These are phyloP conservation scores for Nitzschia putrida DNA, from an alignment of 108 stramenopile genomes.

Conservation along the genomic window DNA sequence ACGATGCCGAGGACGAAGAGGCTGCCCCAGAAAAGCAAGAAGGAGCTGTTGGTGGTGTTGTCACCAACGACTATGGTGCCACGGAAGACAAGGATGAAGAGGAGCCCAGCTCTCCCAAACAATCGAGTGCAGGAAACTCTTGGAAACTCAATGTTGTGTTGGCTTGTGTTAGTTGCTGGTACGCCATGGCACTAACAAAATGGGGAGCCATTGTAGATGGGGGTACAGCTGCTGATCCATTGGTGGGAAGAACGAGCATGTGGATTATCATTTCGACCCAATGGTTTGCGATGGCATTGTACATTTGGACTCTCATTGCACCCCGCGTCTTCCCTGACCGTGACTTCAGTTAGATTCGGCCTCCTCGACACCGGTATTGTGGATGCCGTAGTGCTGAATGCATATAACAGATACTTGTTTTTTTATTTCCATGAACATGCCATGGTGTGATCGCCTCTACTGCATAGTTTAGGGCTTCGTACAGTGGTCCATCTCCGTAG, in stretches of 20 bases:
- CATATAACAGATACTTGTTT: too few species aligned
- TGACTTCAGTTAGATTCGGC: neutral
- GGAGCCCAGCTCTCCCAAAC: slow-evolving; percentile 19
- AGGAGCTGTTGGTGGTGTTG: slow-evolving; percentile 48
- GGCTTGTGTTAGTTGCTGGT: slow-evolving; percentile 78
- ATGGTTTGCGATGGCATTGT: slow-evolving; percentile 81
- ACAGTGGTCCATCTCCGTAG: too few species aligned
- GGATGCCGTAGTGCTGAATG: too few species aligned
- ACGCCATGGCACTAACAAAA: slow-evolving; percentile 87
- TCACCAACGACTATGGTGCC: slow-evolving; percentile 38
- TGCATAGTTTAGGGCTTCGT: too few species aligned
- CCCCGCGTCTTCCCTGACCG: slow-evolving; percentile 88
- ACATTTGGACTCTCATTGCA: slow-evolving; percentile 91
- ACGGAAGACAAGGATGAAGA: slow-evolving; percentile 28
- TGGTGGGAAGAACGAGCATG: slow-evolving; percentile 81
- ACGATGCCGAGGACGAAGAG: neutral
- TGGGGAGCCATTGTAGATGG: slow-evolving; percentile 84
- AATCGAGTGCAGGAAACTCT: slow-evolving; percentile 42
- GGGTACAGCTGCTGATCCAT: slow-evolving; percentile 74
- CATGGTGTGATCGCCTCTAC: too few species aligned
- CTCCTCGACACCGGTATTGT: too few species aligned
- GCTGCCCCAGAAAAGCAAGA: slow-evolving; percentile 16
- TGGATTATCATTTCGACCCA: slow-evolving; percentile 91
- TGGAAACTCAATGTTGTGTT: slow-evolving; percentile 91
- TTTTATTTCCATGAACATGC: too few species aligned